Evolutionary conservation across 345 rosid genomes (phyloP), one percentile per base, ranked within the genome.

Genomic region (Adansonia digitata): DNA sequence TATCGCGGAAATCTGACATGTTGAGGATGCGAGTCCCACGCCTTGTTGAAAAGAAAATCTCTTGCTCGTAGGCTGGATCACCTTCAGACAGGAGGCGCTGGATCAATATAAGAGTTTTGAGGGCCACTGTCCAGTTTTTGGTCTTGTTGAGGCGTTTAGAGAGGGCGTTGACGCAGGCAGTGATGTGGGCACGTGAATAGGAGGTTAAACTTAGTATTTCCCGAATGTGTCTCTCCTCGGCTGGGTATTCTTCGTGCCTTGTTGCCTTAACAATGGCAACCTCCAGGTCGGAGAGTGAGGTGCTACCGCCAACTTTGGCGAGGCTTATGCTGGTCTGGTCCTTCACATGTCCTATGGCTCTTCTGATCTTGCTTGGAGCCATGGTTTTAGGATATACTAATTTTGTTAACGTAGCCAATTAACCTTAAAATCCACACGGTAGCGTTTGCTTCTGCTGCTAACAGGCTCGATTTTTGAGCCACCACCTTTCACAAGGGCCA

Each of bases 231-330:
- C 83, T 78, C 76, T 94, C 98, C 27, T 92, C 98, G 0, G 98
- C 97, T 0, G 98, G 98, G 74, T 80, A 77, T 69, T 89, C 97
- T 72, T 91, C 96, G 55, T 94, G 98, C 53, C 97, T 80, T 6
- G 98, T 94, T 26, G 97, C 97, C 81, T 92, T 94, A 5, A 94
- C 91, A 15, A 94, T 90, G 49, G 98, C 97, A 0, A 94, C 90
- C 37, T 91, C 97, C 0, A 92, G 89, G 74, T 92, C 97, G 1
- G 97, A 81, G 9, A 86, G 46, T 1, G 89, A 86, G 77, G 86
- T 77, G 84, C 92, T 92, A 77, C 80, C 85, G 7, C 89, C 87
- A 10, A 92, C 97, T 84, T 89, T 94, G 35, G 98, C 97, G 9
- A 94, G 82, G 20, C 99, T 79, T 17, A 94, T 92, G 90, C 97